Percentiles rank a stretch among this genome's conserved stretches.
Conservation (phyloP, 768 basidiomycete species). For the Hygrophorus pudorinus region DNA sequence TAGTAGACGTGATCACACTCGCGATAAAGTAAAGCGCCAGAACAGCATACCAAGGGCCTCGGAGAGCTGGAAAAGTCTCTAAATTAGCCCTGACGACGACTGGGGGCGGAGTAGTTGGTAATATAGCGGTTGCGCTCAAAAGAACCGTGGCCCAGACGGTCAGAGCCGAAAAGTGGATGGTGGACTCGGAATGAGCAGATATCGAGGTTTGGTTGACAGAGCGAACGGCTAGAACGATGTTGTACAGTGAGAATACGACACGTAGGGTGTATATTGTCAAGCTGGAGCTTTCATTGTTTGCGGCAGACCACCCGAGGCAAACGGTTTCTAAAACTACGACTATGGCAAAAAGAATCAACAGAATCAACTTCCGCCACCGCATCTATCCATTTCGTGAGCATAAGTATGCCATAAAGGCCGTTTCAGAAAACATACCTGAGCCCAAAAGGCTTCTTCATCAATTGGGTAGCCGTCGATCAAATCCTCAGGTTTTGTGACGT, state of each 20-base stretch:
- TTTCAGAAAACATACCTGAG: constrained; percentile 35
- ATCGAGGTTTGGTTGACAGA: constrained; percentile 39
- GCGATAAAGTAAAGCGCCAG: constrained; percentile 40
- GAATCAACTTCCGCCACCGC: constrained; percentile 44
- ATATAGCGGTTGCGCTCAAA: constrained; percentile 39
- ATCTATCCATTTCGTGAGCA: constrained; percentile 28
- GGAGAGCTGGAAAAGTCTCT: constrained; percentile 13
- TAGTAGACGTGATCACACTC: constrained; percentile 33
- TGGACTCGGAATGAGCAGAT: constrained; percentile 34
- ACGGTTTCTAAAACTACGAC: constrained; percentile 43
- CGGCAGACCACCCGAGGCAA: constrained; percentile 44
- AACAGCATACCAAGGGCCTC: constrained; percentile 42
- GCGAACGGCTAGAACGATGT: constrained; percentile 38
- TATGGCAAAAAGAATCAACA: constrained; percentile 34
- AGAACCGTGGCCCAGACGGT: constrained; percentile 37
- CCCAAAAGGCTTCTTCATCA: constrained; percentile 51
- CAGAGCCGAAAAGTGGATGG: constrained; percentile 53
- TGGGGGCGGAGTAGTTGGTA: constrained; percentile 38
- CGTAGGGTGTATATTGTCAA: constrained; percentile 35
- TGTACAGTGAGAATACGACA: constrained; percentile 48
- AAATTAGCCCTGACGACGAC: constrained; percentile 19
- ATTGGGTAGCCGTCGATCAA: constrained; percentile 57
- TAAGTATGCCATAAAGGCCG: not conserved
- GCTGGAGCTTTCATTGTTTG: constrained; percentile 19
- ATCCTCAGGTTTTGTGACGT: constrained; percentile 67